phyloP scores from a whole-genome alignment of 2,329 filamentous ascomycete species.

The Talaromyces sp. region DNA sequence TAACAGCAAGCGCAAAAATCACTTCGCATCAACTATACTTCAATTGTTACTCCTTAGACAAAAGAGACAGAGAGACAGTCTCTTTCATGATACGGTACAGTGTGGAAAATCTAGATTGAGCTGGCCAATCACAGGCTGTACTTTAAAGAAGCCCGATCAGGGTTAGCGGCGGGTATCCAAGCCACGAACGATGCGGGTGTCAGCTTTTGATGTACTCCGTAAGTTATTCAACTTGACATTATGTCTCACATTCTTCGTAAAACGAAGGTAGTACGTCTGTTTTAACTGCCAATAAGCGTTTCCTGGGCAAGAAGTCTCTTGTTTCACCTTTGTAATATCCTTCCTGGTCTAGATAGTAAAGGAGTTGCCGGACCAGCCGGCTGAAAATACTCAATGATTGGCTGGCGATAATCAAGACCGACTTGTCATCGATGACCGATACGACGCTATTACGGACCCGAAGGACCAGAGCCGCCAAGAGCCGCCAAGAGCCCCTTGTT shows the following conservation, averaged over 20 bases:
- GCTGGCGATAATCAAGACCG: neutral
- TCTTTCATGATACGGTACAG: neutral
- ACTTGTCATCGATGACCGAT: neutral
- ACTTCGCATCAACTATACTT: neutral
- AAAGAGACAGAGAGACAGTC: neutral
- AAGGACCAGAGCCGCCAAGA: neutral
- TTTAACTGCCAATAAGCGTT: neutral
- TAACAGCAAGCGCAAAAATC: neutral
- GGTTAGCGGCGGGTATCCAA: neutral
- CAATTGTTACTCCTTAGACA: neutral
- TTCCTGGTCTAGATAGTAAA: neutral
- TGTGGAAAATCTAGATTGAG: neutral
- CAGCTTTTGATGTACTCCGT: neutral
- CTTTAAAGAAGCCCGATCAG: neutral
- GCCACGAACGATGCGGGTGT: neutral
- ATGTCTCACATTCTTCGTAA: neutral
- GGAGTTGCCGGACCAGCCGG: neutral
- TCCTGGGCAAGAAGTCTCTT: neutral
- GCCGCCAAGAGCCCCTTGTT: neutral
- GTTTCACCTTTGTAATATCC: neutral
- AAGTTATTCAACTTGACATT: neutral
- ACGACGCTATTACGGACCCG: neutral
- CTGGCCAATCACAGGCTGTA: neutral
- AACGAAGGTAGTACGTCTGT: neutral
- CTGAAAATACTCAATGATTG: neutral